phyloP scores from a whole-genome alignment of 2,329 filamentous ascomycete genomes.

The Pseudogymnoascus sp. region DNA sequence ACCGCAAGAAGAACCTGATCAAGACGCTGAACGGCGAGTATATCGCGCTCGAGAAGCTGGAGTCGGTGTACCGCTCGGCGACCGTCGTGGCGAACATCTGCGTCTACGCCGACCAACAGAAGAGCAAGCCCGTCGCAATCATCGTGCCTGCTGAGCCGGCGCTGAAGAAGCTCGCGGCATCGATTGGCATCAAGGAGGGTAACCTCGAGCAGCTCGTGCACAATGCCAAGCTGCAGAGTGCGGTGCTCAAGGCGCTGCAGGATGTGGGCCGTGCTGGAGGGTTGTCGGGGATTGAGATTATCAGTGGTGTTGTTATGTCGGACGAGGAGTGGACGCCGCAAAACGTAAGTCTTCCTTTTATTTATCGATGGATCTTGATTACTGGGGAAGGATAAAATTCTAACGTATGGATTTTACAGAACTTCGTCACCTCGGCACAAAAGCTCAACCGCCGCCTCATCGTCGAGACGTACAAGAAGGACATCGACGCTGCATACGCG shows the following conservation, averaged over 20 bases:
- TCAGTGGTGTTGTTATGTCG: slow-evolving; percentile 67
- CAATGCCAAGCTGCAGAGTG: slow-evolving; percentile 53
- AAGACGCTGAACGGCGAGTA: slow-evolving; percentile 95
- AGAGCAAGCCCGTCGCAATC: slow-evolving; percentile 73
- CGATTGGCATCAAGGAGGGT: slow-evolving; percentile 53
- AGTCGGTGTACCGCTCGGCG: slow-evolving; percentile 77
- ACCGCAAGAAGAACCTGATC: slow-evolving; percentile 86
- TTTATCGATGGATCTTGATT: slow-evolving; percentile 32
- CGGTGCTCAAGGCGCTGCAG: slow-evolving; percentile 62
- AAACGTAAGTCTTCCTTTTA: slow-evolving; percentile 55
- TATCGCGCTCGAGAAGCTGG: slow-evolving; percentile 91
- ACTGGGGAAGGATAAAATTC: slow-evolving; percentile 19
- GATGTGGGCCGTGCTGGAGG: slow-evolving; percentile 56
- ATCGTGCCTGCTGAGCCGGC: slow-evolving; percentile 61
- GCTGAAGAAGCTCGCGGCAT: slow-evolving; percentile 49
- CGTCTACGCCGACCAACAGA: slow-evolving; percentile 68
- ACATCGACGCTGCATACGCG: slow-evolving; percentile 53
- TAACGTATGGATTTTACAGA: slow-evolving; percentile 36
- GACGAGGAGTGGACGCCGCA: slow-evolving; percentile 85
- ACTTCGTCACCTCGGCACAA: slow-evolving; percentile 61
- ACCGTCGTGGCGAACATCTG: slow-evolving; percentile 76
- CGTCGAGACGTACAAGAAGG: slow-evolving; percentile 51
- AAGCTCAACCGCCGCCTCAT: slow-evolving; percentile 67
- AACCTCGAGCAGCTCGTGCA: slow-evolving; percentile 48
- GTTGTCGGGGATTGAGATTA: slow-evolving; percentile 61